A percentile compares a stretch with the other conserved stretches of the same genome.
These are phyloP conservation scores for Ustilago vetiveriae DNA, from an alignment of 1,284 basidiomycete species.

Conservation along the genomic window DNA sequence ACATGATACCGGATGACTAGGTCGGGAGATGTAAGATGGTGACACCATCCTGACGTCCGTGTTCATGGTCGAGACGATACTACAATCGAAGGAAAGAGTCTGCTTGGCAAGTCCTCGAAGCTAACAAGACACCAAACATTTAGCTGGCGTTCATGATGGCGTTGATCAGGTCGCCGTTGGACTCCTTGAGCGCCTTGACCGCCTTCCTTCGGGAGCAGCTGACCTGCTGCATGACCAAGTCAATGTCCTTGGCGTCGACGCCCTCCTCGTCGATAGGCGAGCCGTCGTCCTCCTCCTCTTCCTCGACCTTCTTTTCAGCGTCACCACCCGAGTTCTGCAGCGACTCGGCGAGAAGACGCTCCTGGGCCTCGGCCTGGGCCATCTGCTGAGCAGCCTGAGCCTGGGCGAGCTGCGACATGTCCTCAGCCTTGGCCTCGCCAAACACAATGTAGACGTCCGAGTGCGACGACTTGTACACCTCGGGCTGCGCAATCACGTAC, in stretches of 20 bases:
- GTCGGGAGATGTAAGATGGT: no score
- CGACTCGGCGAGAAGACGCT: conserved; percentile 73
- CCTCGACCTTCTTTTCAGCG: conserved; percentile 50
- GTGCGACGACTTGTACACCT: conserved; percentile 96
- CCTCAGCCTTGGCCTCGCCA: conserved; percentile 96
- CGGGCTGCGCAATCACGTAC: conserved; percentile 90
- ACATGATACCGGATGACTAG: no score
- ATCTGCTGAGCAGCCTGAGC: conserved; percentile 85
- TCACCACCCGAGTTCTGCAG: conserved; percentile 49
- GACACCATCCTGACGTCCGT: no score
- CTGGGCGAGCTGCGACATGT: conserved; percentile 86
- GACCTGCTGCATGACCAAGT: conserved; percentile 86
- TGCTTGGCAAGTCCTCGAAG: no score
- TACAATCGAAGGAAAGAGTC: no score
- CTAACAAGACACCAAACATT: no score
- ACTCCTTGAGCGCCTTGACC: conserved; percentile 67
- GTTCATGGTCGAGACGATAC: no score
- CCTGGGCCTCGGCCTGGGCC: conserved; percentile 71
- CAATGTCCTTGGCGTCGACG: conserved; percentile 88
- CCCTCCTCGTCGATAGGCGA: conserved; percentile 68
- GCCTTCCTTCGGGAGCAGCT: conserved; percentile 66
- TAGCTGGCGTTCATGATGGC: conserved; percentile 66
- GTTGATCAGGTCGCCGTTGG: conserved; percentile 66
- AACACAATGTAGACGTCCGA: conserved; percentile 99
- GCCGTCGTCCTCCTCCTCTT: conserved; percentile 67